A percentile compares a stretch with the other conserved stretches of the same genome.
These are phyloP conservation scores for Noccaea bulbosa DNA, from an alignment of 345 rosid species.

Conservation along the genomic window DNA sequence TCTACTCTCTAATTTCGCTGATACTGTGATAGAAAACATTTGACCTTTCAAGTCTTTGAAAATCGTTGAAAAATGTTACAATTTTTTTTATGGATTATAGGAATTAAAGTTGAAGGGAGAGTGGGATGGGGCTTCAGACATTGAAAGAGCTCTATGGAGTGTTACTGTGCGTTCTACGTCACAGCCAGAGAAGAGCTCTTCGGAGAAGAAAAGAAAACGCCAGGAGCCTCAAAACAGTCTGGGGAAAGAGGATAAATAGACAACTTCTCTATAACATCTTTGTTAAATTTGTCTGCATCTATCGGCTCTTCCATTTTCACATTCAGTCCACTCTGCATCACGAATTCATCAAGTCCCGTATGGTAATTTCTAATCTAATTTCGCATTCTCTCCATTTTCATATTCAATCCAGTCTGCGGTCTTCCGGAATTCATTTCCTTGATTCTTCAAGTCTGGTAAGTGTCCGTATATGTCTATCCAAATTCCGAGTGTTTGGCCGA, in stretches of 20 bases:
- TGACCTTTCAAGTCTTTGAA: constrained; percentile 4
- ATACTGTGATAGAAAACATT: neutral
- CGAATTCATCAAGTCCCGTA: neutral
- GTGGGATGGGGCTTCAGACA: constrained; percentile 67
- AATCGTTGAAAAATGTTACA: neutral
- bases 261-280: neutral
- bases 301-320: neutral
- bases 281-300: constrained; percentile 17
- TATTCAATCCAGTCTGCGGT: neutral
- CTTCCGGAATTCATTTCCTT: neutral
- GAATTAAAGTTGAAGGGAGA: constrained; percentile 63
- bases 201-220: constrained; percentile 70
- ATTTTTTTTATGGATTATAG: constrained; percentile 41
- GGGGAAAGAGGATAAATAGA: neutral
- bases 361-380: neutral
- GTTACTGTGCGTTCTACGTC: constrained; percentile 51
- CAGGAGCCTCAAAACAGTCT: constrained; percentile 32
- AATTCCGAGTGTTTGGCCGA: too few species aligned
- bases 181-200: constrained; percentile 42
- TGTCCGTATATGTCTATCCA: neutral
- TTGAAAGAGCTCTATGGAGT: constrained; percentile 92
- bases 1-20: neutral
- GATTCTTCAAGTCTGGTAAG: neutral
- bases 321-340: neutral
- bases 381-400: neutral